Evolutionary conservation across 2,329 filamentous ascomycete species (phyloP).

Genomic region (Ceratocystis papillata): DNA sequence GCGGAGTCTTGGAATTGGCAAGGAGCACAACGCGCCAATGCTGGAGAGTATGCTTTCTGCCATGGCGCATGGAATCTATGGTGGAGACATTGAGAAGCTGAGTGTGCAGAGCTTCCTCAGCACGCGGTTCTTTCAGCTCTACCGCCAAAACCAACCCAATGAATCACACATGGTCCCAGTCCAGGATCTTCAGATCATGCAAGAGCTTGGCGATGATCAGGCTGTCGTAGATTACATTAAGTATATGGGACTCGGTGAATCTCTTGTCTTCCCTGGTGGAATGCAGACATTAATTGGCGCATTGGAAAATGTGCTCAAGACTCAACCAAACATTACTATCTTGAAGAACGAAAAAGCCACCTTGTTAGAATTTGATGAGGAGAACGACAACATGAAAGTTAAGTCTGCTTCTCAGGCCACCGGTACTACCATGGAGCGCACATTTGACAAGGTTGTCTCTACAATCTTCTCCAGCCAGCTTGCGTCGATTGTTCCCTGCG

Average conservation of each 20-base stretch:
- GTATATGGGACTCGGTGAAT: slow-evolving; percentile 23
- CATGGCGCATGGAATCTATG: slow-evolving; percentile 78
- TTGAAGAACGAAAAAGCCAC: slow-evolving; percentile 26
- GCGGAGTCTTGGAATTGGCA: slow-evolving; percentile 25
- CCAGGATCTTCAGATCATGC: slow-evolving; percentile 30
- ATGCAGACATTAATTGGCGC: slow-evolving; percentile 49
- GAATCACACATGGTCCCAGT: slow-evolving; percentile 28
- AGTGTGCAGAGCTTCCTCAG: slow-evolving; percentile 54
- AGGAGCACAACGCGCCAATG: slow-evolving; percentile 32
- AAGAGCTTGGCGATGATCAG: slow-evolving; percentile 29
- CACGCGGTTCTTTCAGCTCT: slow-evolving; percentile 35
- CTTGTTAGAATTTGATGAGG: slow-evolving; percentile 3
- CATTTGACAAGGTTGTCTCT: slow-evolving; percentile 51
- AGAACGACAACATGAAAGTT: background rate
- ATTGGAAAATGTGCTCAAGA: slow-evolving; percentile 15
- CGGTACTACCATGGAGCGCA: background rate
- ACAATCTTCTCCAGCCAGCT: slow-evolving; percentile 47
- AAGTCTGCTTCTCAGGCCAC: background rate
- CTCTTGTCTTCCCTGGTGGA: slow-evolving; percentile 36
- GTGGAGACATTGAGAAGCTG: slow-evolving; percentile 72
- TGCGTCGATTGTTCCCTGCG: slow-evolving; percentile 26
- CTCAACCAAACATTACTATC: slow-evolving; percentile 21
- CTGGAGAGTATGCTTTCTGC: slow-evolving; percentile 65
- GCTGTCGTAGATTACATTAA: slow-evolving; percentile 25
- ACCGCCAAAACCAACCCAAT: slow-evolving; percentile 25